Conservation (phyloP, 345 rosid genomes). For the Brassica napus region DNA sequence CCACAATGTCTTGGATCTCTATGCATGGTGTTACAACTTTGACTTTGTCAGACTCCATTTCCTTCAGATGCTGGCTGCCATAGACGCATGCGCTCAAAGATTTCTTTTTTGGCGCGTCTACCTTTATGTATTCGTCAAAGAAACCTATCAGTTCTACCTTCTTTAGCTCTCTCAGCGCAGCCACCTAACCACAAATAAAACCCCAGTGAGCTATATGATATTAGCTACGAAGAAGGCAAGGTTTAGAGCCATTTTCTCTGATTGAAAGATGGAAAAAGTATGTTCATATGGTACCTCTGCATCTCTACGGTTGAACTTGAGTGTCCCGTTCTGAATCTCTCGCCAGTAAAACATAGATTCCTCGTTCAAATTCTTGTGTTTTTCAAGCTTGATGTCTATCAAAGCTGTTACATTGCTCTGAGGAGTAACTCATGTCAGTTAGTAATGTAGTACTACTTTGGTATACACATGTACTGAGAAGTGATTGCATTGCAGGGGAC, state of each 20-base stretch:
- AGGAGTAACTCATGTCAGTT: conserved; percentile 25
- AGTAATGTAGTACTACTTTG: not conserved
- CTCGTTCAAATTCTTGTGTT: not conserved
- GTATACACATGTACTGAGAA: not conserved
- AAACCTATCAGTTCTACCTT: conserved; percentile 66
- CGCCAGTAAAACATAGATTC: not conserved
- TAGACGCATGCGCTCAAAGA: conserved; percentile 60
- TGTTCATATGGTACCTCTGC: not conserved
- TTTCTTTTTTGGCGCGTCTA: conserved; percentile 63
- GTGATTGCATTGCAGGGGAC: not conserved
- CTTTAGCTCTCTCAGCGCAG: conserved; percentile 56
- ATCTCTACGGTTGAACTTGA: not conserved
- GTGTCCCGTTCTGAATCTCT: not conserved
- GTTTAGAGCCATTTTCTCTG: too few relatives aligned
- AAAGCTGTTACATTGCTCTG: conserved; percentile 62
- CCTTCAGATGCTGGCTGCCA: conserved; percentile 56
- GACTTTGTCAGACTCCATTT: conserved; percentile 42
- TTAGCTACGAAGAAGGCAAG: not conserved
- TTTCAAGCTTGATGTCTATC: not conserved
- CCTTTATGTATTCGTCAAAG: conserved; percentile 62
- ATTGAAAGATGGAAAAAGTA: too few relatives aligned
- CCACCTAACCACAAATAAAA: conserved; percentile 53
- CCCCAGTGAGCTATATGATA: not conserved
- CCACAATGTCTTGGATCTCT: conserved; percentile 54
- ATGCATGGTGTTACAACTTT: conserved; percentile 25